A percentile compares a stretch with the other conserved stretches of the same genome.
These are phyloP conservation scores for Apiospora koreana DNA, from an alignment of 2,329 filamentous ascomycete species.

Conservation along the genomic window DNA sequence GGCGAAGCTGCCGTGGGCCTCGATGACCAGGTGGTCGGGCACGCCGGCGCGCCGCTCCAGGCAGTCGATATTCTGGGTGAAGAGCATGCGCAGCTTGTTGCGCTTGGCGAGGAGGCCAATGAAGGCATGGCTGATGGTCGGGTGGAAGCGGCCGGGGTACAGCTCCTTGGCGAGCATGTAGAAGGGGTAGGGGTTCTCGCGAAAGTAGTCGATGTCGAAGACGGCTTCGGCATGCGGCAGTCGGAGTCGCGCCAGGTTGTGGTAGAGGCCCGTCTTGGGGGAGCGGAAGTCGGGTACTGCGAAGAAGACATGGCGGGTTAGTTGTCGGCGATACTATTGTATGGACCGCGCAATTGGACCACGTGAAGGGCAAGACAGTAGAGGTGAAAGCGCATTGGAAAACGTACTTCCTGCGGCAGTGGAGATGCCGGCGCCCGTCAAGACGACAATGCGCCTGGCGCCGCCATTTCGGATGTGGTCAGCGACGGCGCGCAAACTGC, in stretches of 20 bases:
- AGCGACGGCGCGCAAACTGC: conserved; percentile 75
- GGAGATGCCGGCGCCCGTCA: conserved; percentile 89
- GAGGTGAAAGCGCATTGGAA: background rate
- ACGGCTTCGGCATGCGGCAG: conserved; percentile 90
- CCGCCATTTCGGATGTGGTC: conserved; percentile 73
- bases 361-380: background rate
- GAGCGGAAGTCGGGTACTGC: conserved; percentile 92
- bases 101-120: conserved; percentile 80
- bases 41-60: conserved; percentile 87
- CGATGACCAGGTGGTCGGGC: conserved; percentile 77
- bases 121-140: conserved; percentile 89
- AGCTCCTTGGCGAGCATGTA: conserved; percentile 90
- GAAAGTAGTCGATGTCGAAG: conserved; percentile 91
- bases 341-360: background rate
- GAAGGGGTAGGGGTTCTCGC: conserved; percentile 81
- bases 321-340: background rate
- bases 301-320: conserved; percentile 31
- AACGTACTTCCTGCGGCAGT: conserved; percentile 66
- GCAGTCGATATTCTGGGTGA: conserved; percentile 98
- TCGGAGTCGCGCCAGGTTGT: conserved; percentile 83
- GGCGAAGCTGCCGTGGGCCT: conserved; percentile 95
- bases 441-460: conserved; percentile 74
- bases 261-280: conserved; percentile 89
- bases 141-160: conserved; percentile 85
- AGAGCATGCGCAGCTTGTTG: conserved; percentile 77